These are phyloP conservation scores for Globisporangium orthogonon DNA, from an alignment of 352 stramenopile genomes.

Conservation along the genomic window DNA sequence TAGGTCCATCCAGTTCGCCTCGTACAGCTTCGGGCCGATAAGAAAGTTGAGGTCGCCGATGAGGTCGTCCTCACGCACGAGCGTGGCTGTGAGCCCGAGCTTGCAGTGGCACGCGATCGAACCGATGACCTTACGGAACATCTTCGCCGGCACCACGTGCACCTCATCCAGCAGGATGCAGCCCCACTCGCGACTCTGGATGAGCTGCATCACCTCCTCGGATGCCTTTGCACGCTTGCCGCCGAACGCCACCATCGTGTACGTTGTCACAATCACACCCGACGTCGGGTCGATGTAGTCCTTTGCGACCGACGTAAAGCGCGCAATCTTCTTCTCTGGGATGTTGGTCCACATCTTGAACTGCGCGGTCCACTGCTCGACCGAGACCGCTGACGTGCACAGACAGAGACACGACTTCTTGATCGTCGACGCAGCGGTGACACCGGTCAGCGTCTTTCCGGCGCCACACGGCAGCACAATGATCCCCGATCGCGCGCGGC, in stretches of 20 bases:
- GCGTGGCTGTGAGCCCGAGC: slow-evolving; percentile 97
- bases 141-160: slow-evolving; percentile 98
- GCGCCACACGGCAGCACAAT: slow-evolving; percentile 99
- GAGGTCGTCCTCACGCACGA: slow-evolving; percentile 98
- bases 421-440: slow-evolving; percentile 95
- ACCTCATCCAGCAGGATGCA: slow-evolving; percentile 96
- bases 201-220: slow-evolving; percentile 95
- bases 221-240: slow-evolving; percentile 89
- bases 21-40: slow-evolving; percentile 95
- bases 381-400: slow-evolving; percentile 96
- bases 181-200: slow-evolving; percentile 97
- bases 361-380: slow-evolving; percentile 98
- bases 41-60: slow-evolving; percentile 99
- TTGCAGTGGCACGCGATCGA: slow-evolving; percentile 96
- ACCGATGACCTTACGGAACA: slow-evolving; percentile 95
- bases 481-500: slow-evolving; percentile 96
- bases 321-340: slow-evolving; percentile 77
- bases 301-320: slow-evolving; percentile 78
- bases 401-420: slow-evolving; percentile 98
- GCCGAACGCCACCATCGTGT: slow-evolving; percentile 96
- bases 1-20: slow-evolving; percentile 99
- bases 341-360: slow-evolving; percentile 98
- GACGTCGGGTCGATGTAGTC: slow-evolving; percentile 79
- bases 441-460: slow-evolving; percentile 79
- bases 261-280: slow-evolving; percentile 95